Conservation (phyloP, 306 rosid genomes). For the Malus fusca region DNA sequence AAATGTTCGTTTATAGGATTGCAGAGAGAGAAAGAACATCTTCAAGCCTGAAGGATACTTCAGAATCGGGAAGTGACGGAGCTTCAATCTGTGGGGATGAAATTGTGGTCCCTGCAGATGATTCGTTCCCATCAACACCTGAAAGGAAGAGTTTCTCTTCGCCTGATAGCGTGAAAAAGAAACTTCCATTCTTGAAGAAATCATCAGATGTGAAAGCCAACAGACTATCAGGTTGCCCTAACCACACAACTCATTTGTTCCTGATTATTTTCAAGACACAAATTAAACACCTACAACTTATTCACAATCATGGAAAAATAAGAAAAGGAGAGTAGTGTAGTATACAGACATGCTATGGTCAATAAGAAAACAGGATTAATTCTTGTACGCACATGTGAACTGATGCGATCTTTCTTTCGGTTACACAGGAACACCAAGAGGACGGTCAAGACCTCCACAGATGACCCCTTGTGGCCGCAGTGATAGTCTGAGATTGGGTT, state of each 20-base stretch:
- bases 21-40: slow-evolving; percentile 41
- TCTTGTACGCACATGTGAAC: neutral
- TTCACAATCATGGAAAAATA: too few relatives aligned
- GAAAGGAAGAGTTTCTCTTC: slow-evolving; percentile 40
- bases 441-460: slow-evolving; percentile 70
- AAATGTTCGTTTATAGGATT: slow-evolving; percentile 62
- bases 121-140: slow-evolving; percentile 31
- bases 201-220: slow-evolving; percentile 33
- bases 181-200: slow-evolving; percentile 25
- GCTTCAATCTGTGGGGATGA: slow-evolving; percentile 74
- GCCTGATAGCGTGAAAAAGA: slow-evolving; percentile 34
- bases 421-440: slow-evolving; percentile 50
- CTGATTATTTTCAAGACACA: neutral
- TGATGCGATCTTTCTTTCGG: slow-evolving; percentile 10
- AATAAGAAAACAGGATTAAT: neutral
- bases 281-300: neutral
- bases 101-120: slow-evolving; percentile 40
- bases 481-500: slow-evolving; percentile 23
- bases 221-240: slow-evolving; percentile 43
- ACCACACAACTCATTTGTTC: neutral
- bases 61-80: slow-evolving; percentile 73
- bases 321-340: neutral
- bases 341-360: neutral
- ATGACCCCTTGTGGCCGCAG: slow-evolving; percentile 29
- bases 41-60: slow-evolving; percentile 36